These are phyloP conservation scores for Neurospora sp. DNA, from an alignment of 495 filamentous ascomycete species.

Conservation along the genomic window DNA sequence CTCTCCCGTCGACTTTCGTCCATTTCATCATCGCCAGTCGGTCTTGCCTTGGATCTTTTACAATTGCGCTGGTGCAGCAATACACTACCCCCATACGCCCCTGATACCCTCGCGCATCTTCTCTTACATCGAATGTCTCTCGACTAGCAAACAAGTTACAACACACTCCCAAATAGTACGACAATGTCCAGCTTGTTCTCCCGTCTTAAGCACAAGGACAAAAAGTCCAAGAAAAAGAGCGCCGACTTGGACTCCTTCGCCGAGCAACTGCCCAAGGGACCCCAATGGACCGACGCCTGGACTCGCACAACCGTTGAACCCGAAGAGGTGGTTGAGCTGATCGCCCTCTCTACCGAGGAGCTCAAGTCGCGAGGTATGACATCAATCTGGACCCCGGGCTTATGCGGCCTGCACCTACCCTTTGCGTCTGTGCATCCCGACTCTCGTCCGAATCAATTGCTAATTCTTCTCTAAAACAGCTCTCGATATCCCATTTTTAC, in stretches of 20 bases:
- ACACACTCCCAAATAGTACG: slow-evolving; percentile 8
- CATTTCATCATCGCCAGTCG: not conserved
- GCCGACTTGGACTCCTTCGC: slow-evolving; percentile 26
- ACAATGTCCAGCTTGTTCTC: slow-evolving; percentile 59
- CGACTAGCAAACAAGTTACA: slow-evolving; percentile 5
- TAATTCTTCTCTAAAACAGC: slow-evolving; percentile 41
- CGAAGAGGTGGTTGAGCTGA: slow-evolving; percentile 80
- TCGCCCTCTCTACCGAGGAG: slow-evolving; percentile 77
- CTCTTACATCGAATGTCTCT: slow-evolving; percentile 10
- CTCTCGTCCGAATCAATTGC: slow-evolving; percentile 13
- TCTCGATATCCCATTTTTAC: slow-evolving; percentile 82
- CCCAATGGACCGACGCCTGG: slow-evolving; percentile 86
- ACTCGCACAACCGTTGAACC: slow-evolving; percentile 73
- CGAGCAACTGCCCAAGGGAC: slow-evolving; percentile 50
- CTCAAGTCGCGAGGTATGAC: slow-evolving; percentile 81
- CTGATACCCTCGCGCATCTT: slow-evolving; percentile 1
- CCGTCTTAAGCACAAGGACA: slow-evolving; percentile 63
- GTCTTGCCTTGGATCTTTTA: not conserved
- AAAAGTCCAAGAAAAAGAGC: slow-evolving; percentile 51
- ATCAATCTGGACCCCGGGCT: slow-evolving; percentile 14
- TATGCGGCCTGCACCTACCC: slow-evolving; percentile 13
- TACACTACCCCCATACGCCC: not conserved
- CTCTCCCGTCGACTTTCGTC: not conserved
- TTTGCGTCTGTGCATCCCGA: not conserved
- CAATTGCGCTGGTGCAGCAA: not conserved